phyloP scores from a whole-genome alignment of 257 asterid genomes.

The Salvia rosmarinus region DNA sequence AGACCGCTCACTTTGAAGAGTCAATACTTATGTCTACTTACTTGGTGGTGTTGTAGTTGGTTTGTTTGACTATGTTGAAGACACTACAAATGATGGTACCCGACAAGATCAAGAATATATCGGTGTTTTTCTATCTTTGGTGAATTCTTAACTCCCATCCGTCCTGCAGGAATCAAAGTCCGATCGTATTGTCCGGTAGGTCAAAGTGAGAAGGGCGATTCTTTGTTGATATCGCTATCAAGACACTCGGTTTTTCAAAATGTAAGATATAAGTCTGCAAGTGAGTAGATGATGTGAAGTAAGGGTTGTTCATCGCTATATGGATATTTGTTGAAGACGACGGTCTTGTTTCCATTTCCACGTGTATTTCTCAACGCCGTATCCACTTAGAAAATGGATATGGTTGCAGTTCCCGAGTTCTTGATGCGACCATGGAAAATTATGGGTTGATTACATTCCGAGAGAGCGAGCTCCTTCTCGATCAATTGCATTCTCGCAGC shows the following conservation, averaged over 20 bases:
- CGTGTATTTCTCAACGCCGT: constrained; percentile 47
- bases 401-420: constrained; percentile 56
- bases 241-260: constrained; percentile 41
- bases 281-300: no score
- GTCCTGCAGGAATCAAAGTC: no score
- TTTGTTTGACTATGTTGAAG: constrained; percentile 46
- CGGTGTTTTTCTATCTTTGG: no score
- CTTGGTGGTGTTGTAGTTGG: constrained; percentile 51
- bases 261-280: constrained; percentile 44
- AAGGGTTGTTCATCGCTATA: no score
- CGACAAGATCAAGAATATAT: background rate
- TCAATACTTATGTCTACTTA: constrained; percentile 48
- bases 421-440: constrained; percentile 55
- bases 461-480: constrained; percentile 43
- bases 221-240: constrained; percentile 42
- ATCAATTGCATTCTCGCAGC: constrained; percentile 45
- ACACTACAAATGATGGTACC: constrained; percentile 45
- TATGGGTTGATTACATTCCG: constrained; percentile 46
- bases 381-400: constrained; percentile 51
- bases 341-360: background rate
- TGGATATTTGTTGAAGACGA: no score
- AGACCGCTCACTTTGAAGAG: constrained; percentile 46
- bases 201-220: constrained; percentile 44
- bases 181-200: no score
- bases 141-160: no score